Evolutionary conservation across 2,329 filamentous ascomycete genomes (phyloP).

Genomic region (Biscogniauxia marginata): DNA sequence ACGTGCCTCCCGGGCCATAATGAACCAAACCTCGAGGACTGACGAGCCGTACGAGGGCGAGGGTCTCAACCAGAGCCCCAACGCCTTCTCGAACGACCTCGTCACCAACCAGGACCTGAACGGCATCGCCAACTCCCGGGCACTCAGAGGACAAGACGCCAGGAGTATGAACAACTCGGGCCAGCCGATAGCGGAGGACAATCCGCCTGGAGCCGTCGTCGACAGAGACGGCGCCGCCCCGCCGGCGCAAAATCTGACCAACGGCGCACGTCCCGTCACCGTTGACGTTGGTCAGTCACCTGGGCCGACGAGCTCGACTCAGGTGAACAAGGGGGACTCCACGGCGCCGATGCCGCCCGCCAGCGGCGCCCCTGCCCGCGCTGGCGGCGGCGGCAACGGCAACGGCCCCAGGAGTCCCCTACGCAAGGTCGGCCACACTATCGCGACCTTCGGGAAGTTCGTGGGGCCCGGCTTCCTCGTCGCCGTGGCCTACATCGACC

Average conservation of each 20-base stretch:
- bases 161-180: constrained; percentile 30
- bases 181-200: constrained; percentile 23
- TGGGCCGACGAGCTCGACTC: not conserved
- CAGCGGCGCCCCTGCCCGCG: not conserved
- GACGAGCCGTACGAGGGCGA: constrained; percentile 38
- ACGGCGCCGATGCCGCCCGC: not conserved
- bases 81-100: constrained; percentile 50
- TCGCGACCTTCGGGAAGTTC: constrained; percentile 54
- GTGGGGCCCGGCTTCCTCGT: constrained; percentile 68
- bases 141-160: constrained; percentile 22
- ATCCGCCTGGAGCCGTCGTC: constrained; percentile 14
- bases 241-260: constrained; percentile 20
- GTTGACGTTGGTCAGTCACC: not conserved
- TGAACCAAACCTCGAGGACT: constrained; percentile 37
- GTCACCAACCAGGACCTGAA: constrained; percentile 58
- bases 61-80: constrained; percentile 55
- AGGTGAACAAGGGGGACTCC: not conserved
- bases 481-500: constrained; percentile 59
- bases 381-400: not conserved
- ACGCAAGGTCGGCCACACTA: constrained; percentile 22
- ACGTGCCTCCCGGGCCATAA: constrained; percentile 8
- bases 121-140: constrained; percentile 46
- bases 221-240: constrained; percentile 16
- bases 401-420: constrained; percentile 13
- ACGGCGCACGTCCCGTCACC: constrained; percentile 6